A percentile compares a stretch with the other conserved stretches of the same genome.
These are phyloP conservation scores for Eucalyptus curtisii DNA, from an alignment of 345 rosid genomes.

Conservation along the genomic window DNA sequence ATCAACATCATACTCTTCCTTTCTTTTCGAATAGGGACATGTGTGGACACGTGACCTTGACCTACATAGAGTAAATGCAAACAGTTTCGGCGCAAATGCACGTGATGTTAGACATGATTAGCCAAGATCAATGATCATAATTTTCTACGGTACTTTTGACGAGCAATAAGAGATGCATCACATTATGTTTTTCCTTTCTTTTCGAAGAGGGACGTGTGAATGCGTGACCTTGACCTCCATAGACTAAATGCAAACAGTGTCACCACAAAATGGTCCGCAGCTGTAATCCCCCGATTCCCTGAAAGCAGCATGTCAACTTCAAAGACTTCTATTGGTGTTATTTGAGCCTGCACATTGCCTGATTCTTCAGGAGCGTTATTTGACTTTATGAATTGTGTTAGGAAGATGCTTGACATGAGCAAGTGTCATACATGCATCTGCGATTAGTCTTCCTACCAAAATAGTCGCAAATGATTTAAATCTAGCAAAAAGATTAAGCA, in stretches of 20 bases:
- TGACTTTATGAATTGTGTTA: background rate
- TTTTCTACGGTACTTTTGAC: too few species aligned
- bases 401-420: background rate
- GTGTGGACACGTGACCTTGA: too few species aligned
- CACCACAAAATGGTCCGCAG: background rate
- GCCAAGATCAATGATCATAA: too few species aligned
- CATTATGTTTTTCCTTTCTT: too few species aligned
- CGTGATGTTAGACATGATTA: too few species aligned
- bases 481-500: background rate
- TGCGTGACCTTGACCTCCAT: too few species aligned
- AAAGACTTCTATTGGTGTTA: background rate
- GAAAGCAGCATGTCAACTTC: background rate
- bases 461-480: background rate
- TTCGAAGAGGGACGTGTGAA: too few species aligned
- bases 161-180: too few species aligned
- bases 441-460: background rate
- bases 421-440: background rate
- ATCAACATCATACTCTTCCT: too few species aligned
- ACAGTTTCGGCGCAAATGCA: too few species aligned
- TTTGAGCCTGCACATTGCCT: background rate
- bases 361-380: fast-evolving
- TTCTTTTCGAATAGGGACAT: too few species aligned
- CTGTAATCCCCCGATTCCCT: background rate
- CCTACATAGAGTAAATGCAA: too few species aligned
- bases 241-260: background rate